A percentile compares a stretch with the other conserved stretches of the same genome.
Evolutionary conservation across 306 rosid genomes (phyloP).

Genomic region (Cucurbita argyrosperma): DNA sequence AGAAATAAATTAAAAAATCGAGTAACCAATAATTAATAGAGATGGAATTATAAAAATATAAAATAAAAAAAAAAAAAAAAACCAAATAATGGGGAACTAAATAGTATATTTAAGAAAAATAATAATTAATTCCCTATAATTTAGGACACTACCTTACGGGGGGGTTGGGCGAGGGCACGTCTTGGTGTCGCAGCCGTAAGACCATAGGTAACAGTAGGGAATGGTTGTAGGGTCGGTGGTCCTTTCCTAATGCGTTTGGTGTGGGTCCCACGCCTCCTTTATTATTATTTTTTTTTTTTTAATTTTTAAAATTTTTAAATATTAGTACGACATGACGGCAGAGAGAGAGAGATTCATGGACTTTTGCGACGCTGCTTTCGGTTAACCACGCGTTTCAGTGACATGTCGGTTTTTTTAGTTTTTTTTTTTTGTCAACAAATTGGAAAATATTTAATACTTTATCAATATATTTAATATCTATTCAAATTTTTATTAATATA

Average conservation of each 20-base stretch:
- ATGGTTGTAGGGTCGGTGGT: not conserved
- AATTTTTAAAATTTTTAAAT: too few relatives aligned
- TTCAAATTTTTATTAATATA: too few relatives aligned
- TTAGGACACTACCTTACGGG: not conserved
- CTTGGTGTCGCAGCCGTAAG: not conserved
- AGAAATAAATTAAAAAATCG: too few relatives aligned
- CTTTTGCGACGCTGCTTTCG: not conserved
- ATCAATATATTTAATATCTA: too few relatives aligned
- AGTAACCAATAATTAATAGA: too few relatives aligned
- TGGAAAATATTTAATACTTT: too few relatives aligned
- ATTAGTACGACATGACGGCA: too few relatives aligned
- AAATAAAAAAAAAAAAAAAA: too few relatives aligned
- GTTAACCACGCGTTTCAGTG: not conserved
- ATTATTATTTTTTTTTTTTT: not conserved
- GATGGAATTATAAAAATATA: too few relatives aligned
- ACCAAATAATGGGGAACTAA: too few relatives aligned
- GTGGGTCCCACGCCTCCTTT: not conserved
- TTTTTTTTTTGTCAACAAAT: not conserved
- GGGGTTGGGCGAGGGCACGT: conserved; percentile 1
- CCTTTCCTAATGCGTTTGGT: not conserved
- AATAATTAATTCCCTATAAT: not conserved
- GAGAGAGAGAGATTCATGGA: too few relatives aligned
- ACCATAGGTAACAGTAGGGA: not conserved
- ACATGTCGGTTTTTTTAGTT: not conserved
- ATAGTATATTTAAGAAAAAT: too few relatives aligned